A percentile compares a stretch with the other conserved stretches of the same genome.
phyloP scores from a whole-genome alignment of 2,329 filamentous ascomycete species.

The Penicillium janthinellum region DNA sequence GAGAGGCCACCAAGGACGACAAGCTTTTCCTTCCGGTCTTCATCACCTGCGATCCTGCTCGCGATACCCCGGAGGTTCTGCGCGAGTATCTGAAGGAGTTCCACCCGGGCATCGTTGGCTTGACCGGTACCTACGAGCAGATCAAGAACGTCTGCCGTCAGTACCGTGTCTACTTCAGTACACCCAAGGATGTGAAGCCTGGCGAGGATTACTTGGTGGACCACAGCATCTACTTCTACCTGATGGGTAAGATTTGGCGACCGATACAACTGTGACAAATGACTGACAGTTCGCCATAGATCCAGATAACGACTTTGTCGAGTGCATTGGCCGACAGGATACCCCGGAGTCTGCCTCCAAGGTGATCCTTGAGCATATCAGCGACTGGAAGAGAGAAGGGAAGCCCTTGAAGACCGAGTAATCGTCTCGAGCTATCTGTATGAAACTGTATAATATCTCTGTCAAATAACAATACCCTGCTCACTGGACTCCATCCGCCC shows the following conservation, averaged over 20 bases:
- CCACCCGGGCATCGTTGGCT: slow-evolving; percentile 78
- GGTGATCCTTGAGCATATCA: slow-evolving; percentile 83
- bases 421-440: slow-evolving; percentile 16
- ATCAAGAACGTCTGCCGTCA: slow-evolving; percentile 93
- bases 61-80: slow-evolving; percentile 82
- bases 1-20: slow-evolving; percentile 40
- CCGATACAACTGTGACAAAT: not conserved
- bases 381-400: slow-evolving; percentile 65
- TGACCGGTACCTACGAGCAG: slow-evolving; percentile 92
- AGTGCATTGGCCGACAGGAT: slow-evolving; percentile 92
- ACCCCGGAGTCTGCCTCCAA: slow-evolving; percentile 82
- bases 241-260: slow-evolving; percentile 69
- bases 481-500: slow-evolving; percentile 13
- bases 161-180: slow-evolving; percentile 97
- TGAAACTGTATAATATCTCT: slow-evolving; percentile 29
- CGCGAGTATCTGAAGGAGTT: slow-evolving; percentile 89
- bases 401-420: slow-evolving; percentile 53
- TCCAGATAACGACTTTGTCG: slow-evolving; percentile 95
- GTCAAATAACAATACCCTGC: slow-evolving; percentile 32
- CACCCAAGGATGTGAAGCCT: slow-evolving; percentile 81
- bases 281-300: slow-evolving; percentile 54
- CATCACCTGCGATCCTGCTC: slow-evolving; percentile 91
- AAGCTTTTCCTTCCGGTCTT: slow-evolving; percentile 74
- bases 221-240: slow-evolving; percentile 98
- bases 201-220: slow-evolving; percentile 97